These are phyloP conservation scores for Candida succiphila DNA, from an alignment of 805 yeast genomes.

Conservation along the genomic window DNA sequence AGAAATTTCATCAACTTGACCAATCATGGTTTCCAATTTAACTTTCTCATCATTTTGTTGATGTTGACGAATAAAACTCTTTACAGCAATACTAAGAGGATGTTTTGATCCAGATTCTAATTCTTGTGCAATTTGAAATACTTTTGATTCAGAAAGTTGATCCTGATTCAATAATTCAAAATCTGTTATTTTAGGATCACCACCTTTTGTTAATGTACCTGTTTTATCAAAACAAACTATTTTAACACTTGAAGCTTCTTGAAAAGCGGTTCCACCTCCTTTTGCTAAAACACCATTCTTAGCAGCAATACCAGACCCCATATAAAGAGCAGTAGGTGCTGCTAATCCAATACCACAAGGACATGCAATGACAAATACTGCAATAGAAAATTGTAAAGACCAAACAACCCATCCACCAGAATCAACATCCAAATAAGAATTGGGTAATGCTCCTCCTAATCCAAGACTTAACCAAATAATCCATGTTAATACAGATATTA, in stretches of 20 bases:
- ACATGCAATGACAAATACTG: constrained; percentile 77
- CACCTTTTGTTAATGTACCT: constrained; percentile 63
- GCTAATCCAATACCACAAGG: constrained; percentile 84
- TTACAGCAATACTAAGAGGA: constrained; percentile 56
- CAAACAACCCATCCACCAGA: constrained; percentile 71
- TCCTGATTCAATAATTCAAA: constrained; percentile 22
- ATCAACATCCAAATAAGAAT: constrained; percentile 46
- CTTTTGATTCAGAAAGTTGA: constrained; percentile 11
- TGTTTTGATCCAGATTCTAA: constrained; percentile 58
- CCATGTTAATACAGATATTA: constrained; percentile 57
- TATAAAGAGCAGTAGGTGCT: constrained; percentile 76
- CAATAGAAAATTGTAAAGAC: constrained; percentile 69
- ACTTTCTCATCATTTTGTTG: constrained; percentile 5
- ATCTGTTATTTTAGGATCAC: constrained; percentile 48
- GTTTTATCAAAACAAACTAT: constrained; percentile 72
- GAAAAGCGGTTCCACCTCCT: constrained; percentile 79
- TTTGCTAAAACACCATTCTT: constrained; percentile 65
- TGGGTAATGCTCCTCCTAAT: constrained; percentile 42
- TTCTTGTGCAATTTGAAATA: constrained; percentile 43
- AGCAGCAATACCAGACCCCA: constrained; percentile 74
- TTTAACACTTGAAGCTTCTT: constrained; percentile 57
- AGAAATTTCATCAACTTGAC: constrained; percentile 40
- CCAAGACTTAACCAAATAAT: constrained; percentile 58
- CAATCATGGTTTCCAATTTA: constrained; percentile 27
- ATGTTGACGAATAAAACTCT: constrained; percentile 23